phyloP scores from a whole-genome alignment of 345 rosid genomes.

The Theobroma cacao region DNA sequence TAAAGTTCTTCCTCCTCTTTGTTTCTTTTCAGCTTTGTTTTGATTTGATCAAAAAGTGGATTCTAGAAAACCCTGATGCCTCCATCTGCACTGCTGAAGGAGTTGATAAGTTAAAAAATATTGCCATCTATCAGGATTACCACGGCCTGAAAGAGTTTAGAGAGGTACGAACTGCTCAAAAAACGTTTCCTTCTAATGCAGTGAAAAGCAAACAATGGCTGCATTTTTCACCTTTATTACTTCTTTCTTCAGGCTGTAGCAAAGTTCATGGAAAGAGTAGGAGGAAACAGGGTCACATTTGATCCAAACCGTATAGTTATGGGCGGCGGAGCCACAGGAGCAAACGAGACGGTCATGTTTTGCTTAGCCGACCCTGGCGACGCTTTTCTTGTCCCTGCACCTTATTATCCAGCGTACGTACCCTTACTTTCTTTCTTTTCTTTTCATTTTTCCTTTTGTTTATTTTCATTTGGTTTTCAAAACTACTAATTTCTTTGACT shows the following conservation, averaged over 20 bases:
- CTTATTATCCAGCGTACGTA: conserved; percentile 77
- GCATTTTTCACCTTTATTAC: not conserved
- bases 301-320: conserved; percentile 72
- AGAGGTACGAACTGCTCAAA: conserved; percentile 35
- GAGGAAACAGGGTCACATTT: conserved; percentile 57
- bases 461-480: not conserved
- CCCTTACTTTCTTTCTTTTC: too few relatives aligned
- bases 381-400: conserved; percentile 78
- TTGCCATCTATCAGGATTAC: conserved; percentile 82
- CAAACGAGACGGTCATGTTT: conserved; percentile 71
- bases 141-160: conserved; percentile 71
- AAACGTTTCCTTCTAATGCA: not conserved
- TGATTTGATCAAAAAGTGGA: conserved; percentile 64
- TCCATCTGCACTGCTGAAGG: conserved; percentile 80
- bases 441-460: not conserved
- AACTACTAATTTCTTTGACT: not conserved
- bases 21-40: conserved; percentile 52
- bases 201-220: not conserved
- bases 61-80: conserved; percentile 56
- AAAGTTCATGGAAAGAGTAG: conserved; percentile 66
- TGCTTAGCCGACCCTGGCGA: conserved; percentile 88
- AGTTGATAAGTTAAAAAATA: conserved; percentile 46
- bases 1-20: not conserved
- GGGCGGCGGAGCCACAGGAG: conserved; percentile 95
- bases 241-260: conserved; percentile 55